Evolutionary conservation across 2,329 filamentous ascomycete species (phyloP), one percentile per base, ranked within the genome.

Genomic region (Diplocarpon rosae): DNA sequence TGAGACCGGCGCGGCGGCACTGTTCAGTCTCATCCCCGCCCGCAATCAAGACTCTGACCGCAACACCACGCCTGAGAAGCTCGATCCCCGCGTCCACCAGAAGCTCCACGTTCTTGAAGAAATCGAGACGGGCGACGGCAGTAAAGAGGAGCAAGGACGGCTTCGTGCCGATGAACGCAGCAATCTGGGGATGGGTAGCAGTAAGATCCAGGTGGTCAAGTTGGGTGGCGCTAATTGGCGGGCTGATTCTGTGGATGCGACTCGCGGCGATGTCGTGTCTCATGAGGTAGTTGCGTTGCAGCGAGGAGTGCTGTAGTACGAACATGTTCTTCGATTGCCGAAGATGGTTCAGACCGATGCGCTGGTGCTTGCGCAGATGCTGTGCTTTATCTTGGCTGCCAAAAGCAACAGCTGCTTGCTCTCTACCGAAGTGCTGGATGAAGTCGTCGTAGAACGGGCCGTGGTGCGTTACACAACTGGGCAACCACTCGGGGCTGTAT

Each of bases 401-500:
- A 39, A 48, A 50, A 24, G 48, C 48, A 14, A 50, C n/a, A 13
- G 48, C 42, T 24, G 48, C 48, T 16, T 48, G 45, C 10, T 45
- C 42, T 24, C 10, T 20, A 3, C 41, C 39, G 24, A 50, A 50
- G 31, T 50, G 38, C 7, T 35, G 38, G 10, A 45, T 34, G 24
- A 50, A 50, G 15, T 50, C 48, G 16, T 39, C 27, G 29, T 42
- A 45, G 45, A 50, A 50, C 34, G 48, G 48, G 0, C 48, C 48
- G 33, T 50, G 48, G n/a, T 50, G 48, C 15, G 48, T 50, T 14
- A 50, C 48, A 17, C 48, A 50, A 17, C 47, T 45, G 10, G 45
- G 42, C 15, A 50, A 32, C 20, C 42, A 40, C 6, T 45, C 43
- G 2, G 48, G 48, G 36, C 40, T 46, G 30, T 48, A 50, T 39